Conservation (phyloP, 192 early-diverging fungal genomes). For the Entrophospora sp. region DNA sequence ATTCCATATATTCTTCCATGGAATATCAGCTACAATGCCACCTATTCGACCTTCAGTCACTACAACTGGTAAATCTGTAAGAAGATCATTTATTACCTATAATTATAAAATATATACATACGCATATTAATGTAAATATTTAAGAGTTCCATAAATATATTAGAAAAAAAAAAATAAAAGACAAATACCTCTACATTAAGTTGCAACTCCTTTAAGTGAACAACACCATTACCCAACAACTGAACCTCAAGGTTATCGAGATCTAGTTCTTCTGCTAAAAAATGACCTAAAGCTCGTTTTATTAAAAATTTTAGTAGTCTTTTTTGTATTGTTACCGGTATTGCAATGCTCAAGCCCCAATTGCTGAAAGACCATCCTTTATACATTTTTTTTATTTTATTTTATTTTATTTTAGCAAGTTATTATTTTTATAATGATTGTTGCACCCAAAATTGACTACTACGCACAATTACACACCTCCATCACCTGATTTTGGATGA, state of each 20-base stretch:
- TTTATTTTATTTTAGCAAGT: too few species aligned
- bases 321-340: constrained; percentile 70
- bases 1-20: constrained; percentile 82
- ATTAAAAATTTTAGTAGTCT: constrained; percentile 72
- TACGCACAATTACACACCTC: too few species aligned
- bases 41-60: constrained; percentile 59
- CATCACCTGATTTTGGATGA: too few species aligned
- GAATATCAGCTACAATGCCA: constrained; percentile 59
- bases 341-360: constrained; percentile 22
- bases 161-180: too few species aligned
- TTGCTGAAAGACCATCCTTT: background rate
- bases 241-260: constrained; percentile 78
- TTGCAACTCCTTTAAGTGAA: constrained; percentile 67
- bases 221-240: constrained; percentile 64
- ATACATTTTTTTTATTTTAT: too few species aligned
- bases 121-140: too few species aligned
- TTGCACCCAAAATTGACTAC: too few species aligned
- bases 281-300: constrained; percentile 73
- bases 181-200: constrained; percentile 64
- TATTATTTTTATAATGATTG: too few species aligned
- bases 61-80: constrained; percentile 57
- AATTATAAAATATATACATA: too few species aligned
- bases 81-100: constrained; percentile 67
- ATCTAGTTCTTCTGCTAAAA: constrained; percentile 64
- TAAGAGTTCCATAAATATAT: too few species aligned